Evolutionary conservation across 768 basidiomycete species (phyloP).

Genomic region (Leccinum truebloodii): DNA sequence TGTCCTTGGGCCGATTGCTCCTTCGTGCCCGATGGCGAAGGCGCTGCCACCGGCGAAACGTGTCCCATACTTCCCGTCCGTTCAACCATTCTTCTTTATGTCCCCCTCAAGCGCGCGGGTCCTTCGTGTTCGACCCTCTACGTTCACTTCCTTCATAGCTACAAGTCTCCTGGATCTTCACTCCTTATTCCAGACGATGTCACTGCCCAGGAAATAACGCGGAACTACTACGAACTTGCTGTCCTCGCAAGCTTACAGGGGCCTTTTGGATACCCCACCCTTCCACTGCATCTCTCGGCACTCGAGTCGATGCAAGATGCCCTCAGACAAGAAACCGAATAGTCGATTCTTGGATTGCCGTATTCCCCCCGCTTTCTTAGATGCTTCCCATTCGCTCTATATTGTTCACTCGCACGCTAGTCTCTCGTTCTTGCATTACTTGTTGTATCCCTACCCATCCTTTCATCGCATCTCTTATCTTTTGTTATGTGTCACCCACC

Average conservation of each 20-base stretch:
- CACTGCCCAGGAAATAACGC: constrained; percentile 55
- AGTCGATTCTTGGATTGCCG: constrained; percentile 3
- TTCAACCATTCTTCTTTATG: constrained; percentile 59
- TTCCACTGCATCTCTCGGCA: constrained; percentile 78
- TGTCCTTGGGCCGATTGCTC: constrained; percentile 28
- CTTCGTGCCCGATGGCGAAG: constrained; percentile 36
- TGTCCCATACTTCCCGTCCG: constrained; percentile 52
- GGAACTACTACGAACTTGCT: constrained; percentile 68
- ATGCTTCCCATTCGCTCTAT: constrained; percentile 6
- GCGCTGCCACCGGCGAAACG: constrained; percentile 26
- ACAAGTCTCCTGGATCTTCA: constrained; percentile 44
- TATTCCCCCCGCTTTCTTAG: constrained; percentile 13
- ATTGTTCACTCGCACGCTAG: constrained; percentile 13
- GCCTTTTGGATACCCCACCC: constrained; percentile 47
- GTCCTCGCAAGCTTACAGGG: constrained; percentile 51
- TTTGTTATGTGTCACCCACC: constrained; percentile 17
- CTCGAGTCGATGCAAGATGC: constrained; percentile 59
- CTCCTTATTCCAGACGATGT: constrained; percentile 34
- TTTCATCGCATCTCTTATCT: constrained; percentile 27
- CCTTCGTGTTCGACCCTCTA: constrained; percentile 51
- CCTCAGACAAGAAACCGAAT: constrained; percentile 34
- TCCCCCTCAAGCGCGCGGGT: constrained; percentile 44
- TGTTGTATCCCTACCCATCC: constrained; percentile 33
- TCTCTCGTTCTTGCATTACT: constrained; percentile 20
- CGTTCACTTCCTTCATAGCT: constrained; percentile 58